These are phyloP conservation scores for Cyamopsis tetragonoloba DNA, from an alignment of 306 rosid species.

Conservation along the genomic window DNA sequence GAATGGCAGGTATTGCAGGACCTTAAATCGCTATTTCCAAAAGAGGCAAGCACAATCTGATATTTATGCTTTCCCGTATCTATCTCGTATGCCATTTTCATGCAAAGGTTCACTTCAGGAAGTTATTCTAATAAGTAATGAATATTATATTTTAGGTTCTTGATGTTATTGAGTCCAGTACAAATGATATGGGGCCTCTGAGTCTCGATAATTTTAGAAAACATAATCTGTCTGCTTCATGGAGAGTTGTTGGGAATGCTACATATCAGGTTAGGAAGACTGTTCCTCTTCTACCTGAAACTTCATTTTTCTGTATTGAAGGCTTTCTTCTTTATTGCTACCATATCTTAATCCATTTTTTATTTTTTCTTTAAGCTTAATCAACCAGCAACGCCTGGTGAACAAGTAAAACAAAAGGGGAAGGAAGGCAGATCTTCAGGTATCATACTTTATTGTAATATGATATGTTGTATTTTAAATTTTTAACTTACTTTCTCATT, in stretches of 20 bases:
- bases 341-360: slow-evolving; percentile 5
- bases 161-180: slow-evolving; percentile 67
- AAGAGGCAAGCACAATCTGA: slow-evolving; percentile 60
- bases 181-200: slow-evolving; percentile 78
- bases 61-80: neutral
- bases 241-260: slow-evolving; percentile 54
- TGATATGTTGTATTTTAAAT: slow-evolving; percentile 2
- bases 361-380: slow-evolving; percentile 32
- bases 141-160: slow-evolving; percentile 54
- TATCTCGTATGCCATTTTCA: slow-evolving; percentile 14
- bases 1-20: slow-evolving; percentile 59
- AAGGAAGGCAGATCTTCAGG: slow-evolving; percentile 46
- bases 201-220: slow-evolving; percentile 76
- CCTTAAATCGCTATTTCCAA: slow-evolving; percentile 62
- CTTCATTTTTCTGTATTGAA: neutral
- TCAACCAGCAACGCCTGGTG: slow-evolving; percentile 35
- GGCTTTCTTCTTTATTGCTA: neutral
- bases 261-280: slow-evolving; percentile 56
- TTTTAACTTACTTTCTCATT: slow-evolving; percentile 17
- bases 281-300: slow-evolving; percentile 16
- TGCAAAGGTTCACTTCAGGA: slow-evolving; percentile 16
- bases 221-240: slow-evolving; percentile 74
- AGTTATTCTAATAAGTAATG: slow-evolving; percentile 26
- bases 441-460: slow-evolving; percentile 1
- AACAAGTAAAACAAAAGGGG: slow-evolving; percentile 36